Percentiles rank a stretch among this genome's conserved stretches.
phyloP scores from a whole-genome alignment of 352 stramenopile genomes.

The Pythium vanterpoolii region DNA sequence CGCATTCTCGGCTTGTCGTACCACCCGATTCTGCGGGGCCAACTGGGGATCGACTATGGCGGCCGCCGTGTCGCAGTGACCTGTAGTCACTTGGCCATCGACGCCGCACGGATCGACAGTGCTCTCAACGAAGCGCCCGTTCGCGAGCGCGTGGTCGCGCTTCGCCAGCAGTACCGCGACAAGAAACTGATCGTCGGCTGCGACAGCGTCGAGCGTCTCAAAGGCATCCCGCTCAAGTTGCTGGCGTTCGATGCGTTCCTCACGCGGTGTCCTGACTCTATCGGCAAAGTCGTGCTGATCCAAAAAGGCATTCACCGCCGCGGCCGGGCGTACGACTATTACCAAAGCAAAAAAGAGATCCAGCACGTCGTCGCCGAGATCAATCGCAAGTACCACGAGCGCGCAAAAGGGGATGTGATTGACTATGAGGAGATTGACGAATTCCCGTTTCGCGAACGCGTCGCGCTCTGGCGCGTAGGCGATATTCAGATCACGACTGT shows the following conservation, averaged over 20 bases:
- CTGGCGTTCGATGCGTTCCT: slow-evolving; percentile 95
- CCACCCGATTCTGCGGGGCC: slow-evolving; percentile 87
- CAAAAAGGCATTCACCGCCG: slow-evolving; percentile 75
- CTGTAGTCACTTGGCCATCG: slow-evolving; percentile 91
- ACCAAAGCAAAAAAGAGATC: slow-evolving; percentile 94
- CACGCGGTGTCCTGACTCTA: slow-evolving; percentile 73
- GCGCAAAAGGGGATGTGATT: slow-evolving; percentile 50
- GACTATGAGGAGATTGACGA: slow-evolving; percentile 76
- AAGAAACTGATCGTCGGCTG: slow-evolving; percentile 92
- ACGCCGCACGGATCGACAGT: slow-evolving; percentile 48
- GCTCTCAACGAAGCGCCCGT: slow-evolving; percentile 42
- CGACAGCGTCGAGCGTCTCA: slow-evolving; percentile 94
- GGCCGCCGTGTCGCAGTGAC: slow-evolving; percentile 93
- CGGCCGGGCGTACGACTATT: slow-evolving; percentile 92
- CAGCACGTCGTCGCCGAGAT: slow-evolving; percentile 86
- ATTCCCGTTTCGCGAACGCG: slow-evolving; percentile 60
- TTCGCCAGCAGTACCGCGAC: slow-evolving; percentile 60
- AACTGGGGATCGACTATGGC: slow-evolving; percentile 94
- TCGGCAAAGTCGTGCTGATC: slow-evolving; percentile 77
- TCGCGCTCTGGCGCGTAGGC: slow-evolving; percentile 73
- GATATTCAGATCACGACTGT: slow-evolving; percentile 80
- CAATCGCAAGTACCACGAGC: slow-evolving; percentile 85
- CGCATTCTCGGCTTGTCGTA: slow-evolving; percentile 94
- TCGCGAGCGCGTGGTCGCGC: slow-evolving; percentile 42
- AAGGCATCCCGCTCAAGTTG: slow-evolving; percentile 97